Base-by-base conservation (phyloP, 768 basidiomycete genomes). In the Pleurotus sapidus region DNA sequence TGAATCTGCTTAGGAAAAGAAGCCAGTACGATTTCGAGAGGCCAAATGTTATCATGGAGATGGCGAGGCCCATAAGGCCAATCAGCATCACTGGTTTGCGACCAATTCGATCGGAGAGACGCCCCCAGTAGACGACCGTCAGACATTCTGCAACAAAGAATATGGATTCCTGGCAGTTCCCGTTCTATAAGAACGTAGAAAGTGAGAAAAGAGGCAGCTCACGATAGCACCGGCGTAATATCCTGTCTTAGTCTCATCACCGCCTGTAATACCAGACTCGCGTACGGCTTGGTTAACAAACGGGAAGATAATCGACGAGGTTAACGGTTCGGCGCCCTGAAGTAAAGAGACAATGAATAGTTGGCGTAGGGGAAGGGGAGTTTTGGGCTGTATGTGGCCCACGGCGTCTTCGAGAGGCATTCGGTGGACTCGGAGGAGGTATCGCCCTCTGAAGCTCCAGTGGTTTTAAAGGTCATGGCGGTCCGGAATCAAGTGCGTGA, bases 201-300 rank as follows among this genome's bases (percentile, higher is more conserved):
- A 24, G 11, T 17, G 24, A 25, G 23, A 17, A 15, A 23, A 25
- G 7, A 9, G 8, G 8, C 30, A 30, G 43, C 57, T 56, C 25
- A 85, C 70, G 56, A 86, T 83, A 49, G 87, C 62, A 34, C 84
- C 86, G 23, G 83, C 85, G 64, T 88, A 88, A 63, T 87, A 88
- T 30, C 86, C 86, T 3, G 86, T 81, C 69, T 83, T 84, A 49
- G 76, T 74, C 45, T 82, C 78, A 56, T 88, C 83, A n/a, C 85
- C 86, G 18, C 81, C 81, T 1, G 84, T 86, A 27, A 88, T 74
- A 25, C 78, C 83, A 18, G 86, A 72, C 60, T 85, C 85, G 24
- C 79, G 73, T 23, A 88, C 77, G n/a, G 87, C 75, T 84, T 87
- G 55, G 40, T 49, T 63, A 62, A 69, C 57, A 47, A 67, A 66